Conservation (phyloP, 2,329 filamentous ascomycete species). For the Chaetomiaceae sp. region DNA sequence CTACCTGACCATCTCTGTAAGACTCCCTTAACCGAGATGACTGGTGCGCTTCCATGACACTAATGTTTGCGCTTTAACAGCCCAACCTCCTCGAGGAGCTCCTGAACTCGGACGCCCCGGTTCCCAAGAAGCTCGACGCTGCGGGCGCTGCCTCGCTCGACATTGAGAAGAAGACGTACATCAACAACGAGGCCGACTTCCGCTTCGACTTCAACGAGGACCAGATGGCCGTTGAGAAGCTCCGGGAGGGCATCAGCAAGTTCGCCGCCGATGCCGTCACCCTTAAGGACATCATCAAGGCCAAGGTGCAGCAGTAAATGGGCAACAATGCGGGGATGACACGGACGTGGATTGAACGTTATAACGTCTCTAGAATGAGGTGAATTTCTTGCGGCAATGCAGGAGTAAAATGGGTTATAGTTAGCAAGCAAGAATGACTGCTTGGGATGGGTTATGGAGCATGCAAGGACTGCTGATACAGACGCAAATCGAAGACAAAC, state of each 20-base stretch:
- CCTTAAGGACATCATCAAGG: conserved; percentile 85
- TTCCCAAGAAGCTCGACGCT: conserved; percentile 91
- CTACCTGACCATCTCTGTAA: conserved; percentile 94
- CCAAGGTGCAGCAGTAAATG: conserved; percentile 60
- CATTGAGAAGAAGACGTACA: conserved; percentile 85
- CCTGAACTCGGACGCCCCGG: conserved; percentile 71
- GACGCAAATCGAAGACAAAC: background rate
- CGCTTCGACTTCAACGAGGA: conserved; percentile 99
- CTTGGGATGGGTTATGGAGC: conserved; percentile 3
- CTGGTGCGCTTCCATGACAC: background rate
- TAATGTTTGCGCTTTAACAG: conserved; percentile 41
- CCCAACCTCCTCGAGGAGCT: conserved; percentile 93
- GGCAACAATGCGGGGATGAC: conserved; percentile 33
- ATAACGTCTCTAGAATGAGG: conserved; percentile 6
- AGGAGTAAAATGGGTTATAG: conserved; percentile 4
- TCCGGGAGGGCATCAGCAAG: conserved; percentile 98
- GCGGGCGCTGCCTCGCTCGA: conserved; percentile 60
- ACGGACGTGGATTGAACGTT: background rate
- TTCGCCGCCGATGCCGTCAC: conserved; percentile 94
- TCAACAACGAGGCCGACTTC: conserved; percentile 85
- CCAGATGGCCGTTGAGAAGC: conserved; percentile 98
- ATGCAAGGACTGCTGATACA: conserved; percentile 1
- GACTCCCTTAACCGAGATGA: conserved; percentile 32
- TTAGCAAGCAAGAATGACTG: conserved; percentile 8
- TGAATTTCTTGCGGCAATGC: background rate